A percentile compares a stretch with the other conserved stretches of the same genome.
These are phyloP conservation scores for Trametes elegans DNA, from an alignment of 768 basidiomycete species.

Conservation along the genomic window DNA sequence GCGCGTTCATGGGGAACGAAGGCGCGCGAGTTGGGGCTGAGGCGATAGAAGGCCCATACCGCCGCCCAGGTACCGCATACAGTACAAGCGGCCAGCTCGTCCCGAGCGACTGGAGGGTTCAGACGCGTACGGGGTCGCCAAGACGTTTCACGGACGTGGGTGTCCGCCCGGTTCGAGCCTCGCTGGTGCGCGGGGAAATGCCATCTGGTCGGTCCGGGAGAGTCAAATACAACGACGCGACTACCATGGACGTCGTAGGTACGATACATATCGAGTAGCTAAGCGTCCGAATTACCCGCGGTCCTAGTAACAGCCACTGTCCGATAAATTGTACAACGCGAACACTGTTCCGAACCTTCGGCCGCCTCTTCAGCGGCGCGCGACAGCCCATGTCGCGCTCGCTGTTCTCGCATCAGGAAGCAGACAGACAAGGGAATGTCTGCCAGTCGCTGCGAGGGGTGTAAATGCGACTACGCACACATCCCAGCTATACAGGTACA, in stretches of 20 bases:
- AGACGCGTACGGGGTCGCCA: background rate
- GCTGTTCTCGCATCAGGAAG: no score
- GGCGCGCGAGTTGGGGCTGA: no score
- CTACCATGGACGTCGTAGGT: no score
- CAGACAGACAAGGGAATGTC: no score
- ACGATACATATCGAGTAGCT: background rate
- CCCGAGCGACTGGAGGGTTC: background rate
- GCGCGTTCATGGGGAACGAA: background rate
- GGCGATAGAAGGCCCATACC: conserved; percentile 1
- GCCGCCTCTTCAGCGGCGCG: no score
- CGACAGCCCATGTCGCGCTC: no score
- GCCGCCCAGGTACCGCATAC: conserved; percentile 2
- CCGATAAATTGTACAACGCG: no score
- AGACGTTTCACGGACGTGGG: background rate
- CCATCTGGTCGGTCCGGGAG: background rate
- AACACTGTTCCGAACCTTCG: no score
- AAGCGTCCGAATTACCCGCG: background rate
- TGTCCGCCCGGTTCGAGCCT: background rate
- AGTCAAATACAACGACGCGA: background rate
- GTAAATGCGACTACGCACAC: background rate
- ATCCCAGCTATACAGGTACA: no score
- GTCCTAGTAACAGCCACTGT: no score
- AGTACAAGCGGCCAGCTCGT: background rate
- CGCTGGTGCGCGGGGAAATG: background rate
- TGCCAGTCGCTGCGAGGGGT: no score